Evolutionary conservation across 768 basidiomycete species (phyloP).

Genomic region (Leccinum ochraceum): DNA sequence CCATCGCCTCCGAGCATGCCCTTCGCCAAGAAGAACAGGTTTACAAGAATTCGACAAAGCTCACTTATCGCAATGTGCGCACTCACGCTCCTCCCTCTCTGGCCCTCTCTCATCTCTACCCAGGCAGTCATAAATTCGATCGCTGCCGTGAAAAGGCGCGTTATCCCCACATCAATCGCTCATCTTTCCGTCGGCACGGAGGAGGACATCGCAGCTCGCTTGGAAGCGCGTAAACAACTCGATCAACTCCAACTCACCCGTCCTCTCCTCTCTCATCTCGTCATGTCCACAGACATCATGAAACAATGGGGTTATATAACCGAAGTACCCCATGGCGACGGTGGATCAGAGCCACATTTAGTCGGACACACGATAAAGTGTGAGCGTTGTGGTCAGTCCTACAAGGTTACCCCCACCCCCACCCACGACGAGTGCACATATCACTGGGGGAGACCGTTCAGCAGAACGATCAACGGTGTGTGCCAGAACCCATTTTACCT

Average conservation of each 20-base stretch:
- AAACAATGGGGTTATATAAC: slow-evolving; percentile 69
- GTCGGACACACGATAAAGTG: slow-evolving; percentile 68
- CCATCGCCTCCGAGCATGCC: slow-evolving; percentile 75
- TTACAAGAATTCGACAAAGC: slow-evolving; percentile 70
- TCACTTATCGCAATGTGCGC: slow-evolving; percentile 81
- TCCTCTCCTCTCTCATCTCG: slow-evolving; percentile 53
- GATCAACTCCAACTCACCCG: slow-evolving; percentile 54
- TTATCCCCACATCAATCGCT: slow-evolving; percentile 53
- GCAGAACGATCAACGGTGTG: slow-evolving; percentile 65
- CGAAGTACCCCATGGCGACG: slow-evolving; percentile 64
- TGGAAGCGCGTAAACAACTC: slow-evolving; percentile 54
- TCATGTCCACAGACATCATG: slow-evolving; percentile 61
- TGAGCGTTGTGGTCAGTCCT: slow-evolving; percentile 75
- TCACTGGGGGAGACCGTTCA: slow-evolving; percentile 81
- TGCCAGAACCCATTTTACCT: background rate
- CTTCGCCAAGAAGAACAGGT: slow-evolving; percentile 80
- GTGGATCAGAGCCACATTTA: slow-evolving; percentile 62
- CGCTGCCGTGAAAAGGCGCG: slow-evolving; percentile 51
- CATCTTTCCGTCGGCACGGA: slow-evolving; percentile 83
- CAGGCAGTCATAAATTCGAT: slow-evolving; percentile 56
- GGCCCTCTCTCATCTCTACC: slow-evolving; percentile 13
- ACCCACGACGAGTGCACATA: slow-evolving; percentile 66
- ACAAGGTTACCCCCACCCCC: slow-evolving; percentile 61
- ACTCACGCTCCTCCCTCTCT: background rate
- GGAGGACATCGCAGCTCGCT: slow-evolving; percentile 55